A percentile compares a stretch with the other conserved stretches of the same genome.
Conservation (phyloP, 495 filamentous ascomycete species). For the Ascobolus immersus region DNA sequence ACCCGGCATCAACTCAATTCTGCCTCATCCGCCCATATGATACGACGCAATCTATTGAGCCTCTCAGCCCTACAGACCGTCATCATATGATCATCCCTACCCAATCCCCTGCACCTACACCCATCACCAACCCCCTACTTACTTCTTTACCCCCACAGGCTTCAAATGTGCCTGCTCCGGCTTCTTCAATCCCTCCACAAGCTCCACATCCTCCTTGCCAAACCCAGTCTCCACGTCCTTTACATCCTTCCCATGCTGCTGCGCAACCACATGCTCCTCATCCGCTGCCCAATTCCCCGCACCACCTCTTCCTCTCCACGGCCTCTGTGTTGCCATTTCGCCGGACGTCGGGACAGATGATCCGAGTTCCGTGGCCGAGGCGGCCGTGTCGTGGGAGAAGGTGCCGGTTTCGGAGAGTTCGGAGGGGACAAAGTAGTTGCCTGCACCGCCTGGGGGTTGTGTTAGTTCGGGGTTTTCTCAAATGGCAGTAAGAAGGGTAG, state of each 20-base stretch:
- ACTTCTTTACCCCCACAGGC: too few species aligned
- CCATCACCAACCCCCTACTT: too few species aligned
- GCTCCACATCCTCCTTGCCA: slow-evolving; percentile 3
- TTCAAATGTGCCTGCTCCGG: slow-evolving; percentile 12
- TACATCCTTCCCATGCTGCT: too few species aligned
- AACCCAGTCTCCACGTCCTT: slow-evolving; percentile 4
- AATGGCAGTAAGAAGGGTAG: too few species aligned
- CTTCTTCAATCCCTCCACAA: slow-evolving; percentile 8
- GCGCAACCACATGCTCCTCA: slow-evolving; percentile 3
- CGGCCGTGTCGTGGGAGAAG: slow-evolving; percentile 5
- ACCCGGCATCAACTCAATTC: too few species aligned
- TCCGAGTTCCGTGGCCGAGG: too few species aligned
- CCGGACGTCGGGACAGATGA: slow-evolving; percentile 8
- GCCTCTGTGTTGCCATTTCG: slow-evolving; percentile 4
- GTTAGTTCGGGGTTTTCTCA: too few species aligned
- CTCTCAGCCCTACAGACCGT: too few species aligned
- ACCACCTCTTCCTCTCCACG: slow-evolving; percentile 13
- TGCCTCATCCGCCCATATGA: too few species aligned
- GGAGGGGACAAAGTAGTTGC: slow-evolving; percentile 13
- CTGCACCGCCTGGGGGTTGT: slow-evolving; percentile 14
- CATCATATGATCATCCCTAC: too few species aligned
- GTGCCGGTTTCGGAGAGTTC: slow-evolving; percentile 9
- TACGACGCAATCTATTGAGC: too few species aligned
- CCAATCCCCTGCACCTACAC: too few species aligned
- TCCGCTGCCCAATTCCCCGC: slow-evolving; percentile 12